Evolutionary conservation across 2,329 filamentous ascomycete species (phyloP).

Genomic region (Colletotrichum chlorophyti): DNA sequence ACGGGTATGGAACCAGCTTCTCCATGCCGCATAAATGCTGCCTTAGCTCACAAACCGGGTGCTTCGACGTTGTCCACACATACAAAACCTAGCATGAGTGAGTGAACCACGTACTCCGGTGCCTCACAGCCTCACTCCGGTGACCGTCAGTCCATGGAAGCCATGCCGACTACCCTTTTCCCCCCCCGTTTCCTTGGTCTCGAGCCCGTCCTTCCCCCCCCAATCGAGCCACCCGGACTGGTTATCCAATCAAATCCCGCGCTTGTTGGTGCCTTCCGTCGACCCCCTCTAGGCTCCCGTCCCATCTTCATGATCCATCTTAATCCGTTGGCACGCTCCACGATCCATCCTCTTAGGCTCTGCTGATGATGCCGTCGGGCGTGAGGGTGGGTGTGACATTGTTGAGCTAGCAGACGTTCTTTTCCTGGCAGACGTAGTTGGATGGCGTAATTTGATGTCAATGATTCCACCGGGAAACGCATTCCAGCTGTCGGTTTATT

Average conservation of each 20-base stretch:
- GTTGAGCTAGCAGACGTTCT: no score
- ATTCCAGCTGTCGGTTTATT: not conserved
- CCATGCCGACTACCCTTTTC: slow-evolving; percentile 8
- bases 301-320: slow-evolving; percentile 4
- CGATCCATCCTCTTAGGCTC: not conserved
- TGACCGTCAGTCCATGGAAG: slow-evolving; percentile 4
- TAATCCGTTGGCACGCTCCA: slow-evolving; percentile 6
- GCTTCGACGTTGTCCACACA: no score
- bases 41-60: no score
- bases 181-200: slow-evolving; percentile 10
- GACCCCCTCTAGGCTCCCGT: slow-evolving; percentile 4
- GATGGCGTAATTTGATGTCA: slow-evolving; percentile 21
- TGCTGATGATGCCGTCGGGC: not conserved
- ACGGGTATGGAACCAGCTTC: no score
- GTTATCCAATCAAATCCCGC: not conserved
- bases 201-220: slow-evolving; percentile 8
- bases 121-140: not conserved
- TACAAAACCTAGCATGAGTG: no score
- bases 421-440: not conserved
- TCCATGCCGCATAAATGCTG: no score
- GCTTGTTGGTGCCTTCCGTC: not conserved
- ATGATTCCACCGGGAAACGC: slow-evolving; percentile 2
- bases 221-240: no score
- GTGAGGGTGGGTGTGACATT: not conserved
- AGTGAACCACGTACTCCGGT: no score